These are phyloP conservation scores for Nannochloris sp. DNA, from an alignment of 139 green algal species.

Conservation along the genomic window DNA sequence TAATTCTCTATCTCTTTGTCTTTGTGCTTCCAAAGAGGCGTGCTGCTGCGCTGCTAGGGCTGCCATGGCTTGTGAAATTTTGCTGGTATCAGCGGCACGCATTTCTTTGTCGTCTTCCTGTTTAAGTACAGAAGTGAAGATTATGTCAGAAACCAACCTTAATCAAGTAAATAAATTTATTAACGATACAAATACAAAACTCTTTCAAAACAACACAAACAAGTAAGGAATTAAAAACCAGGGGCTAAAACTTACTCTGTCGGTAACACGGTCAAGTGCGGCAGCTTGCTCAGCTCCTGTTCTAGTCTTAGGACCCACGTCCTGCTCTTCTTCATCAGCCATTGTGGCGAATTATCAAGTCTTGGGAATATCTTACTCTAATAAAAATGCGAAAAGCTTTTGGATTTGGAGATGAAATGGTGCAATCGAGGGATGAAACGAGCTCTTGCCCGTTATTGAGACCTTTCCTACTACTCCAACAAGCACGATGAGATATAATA, in stretches of 20 bases:
- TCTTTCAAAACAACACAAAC: neutral
- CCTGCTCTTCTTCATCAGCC: constrained; percentile 10
- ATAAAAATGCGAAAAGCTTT: no score
- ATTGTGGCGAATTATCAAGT: no score
- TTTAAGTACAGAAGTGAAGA: no score
- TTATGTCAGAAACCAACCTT: neutral
- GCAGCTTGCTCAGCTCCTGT: constrained; percentile 20
- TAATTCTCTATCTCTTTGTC: constrained; percentile 56
- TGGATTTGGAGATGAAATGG: no score
- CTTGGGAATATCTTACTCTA: no score
- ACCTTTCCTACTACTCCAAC: no score
- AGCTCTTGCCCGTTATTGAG: no score
- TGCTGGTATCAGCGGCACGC: constrained; percentile 29
- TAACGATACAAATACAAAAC: neutral
- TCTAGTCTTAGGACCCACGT: neutral
- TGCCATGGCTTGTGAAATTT: constrained; percentile 57
- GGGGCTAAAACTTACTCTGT: constrained; percentile 7
- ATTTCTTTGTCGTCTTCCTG: constrained; percentile 28
- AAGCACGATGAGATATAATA: no score
- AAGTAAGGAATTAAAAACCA: no score
- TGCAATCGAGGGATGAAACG: no score
- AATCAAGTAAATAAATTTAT: neutral
- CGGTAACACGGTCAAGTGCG: constrained; percentile 30
- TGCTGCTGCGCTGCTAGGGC: constrained; percentile 47
- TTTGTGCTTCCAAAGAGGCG: constrained; percentile 46